Evolutionary conservation across 2,329 filamentous ascomycete genomes (phyloP).

Genomic region (Trichoderma asperellum): DNA sequence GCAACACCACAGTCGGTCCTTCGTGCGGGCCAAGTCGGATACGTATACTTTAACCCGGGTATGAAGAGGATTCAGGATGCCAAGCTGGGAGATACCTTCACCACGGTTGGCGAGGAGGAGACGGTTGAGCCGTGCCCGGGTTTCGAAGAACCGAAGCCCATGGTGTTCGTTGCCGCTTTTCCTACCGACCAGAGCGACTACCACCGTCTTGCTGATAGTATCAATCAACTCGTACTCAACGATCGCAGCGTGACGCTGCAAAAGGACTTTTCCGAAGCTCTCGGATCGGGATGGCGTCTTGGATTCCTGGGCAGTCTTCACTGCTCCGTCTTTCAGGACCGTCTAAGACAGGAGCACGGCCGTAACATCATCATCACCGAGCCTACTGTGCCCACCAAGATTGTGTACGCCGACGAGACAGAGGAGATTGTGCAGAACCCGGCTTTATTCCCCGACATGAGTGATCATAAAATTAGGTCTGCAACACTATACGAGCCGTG

Average conservation of each 20-base stretch:
- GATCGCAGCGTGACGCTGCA: constrained; percentile 92
- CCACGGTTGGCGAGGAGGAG: constrained; percentile 75
- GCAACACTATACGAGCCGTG: constrained; percentile 57
- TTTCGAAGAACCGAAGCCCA: constrained; percentile 96
- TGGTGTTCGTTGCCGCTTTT: constrained; percentile 98
- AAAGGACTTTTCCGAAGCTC: constrained; percentile 91
- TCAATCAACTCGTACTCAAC: constrained; percentile 90
- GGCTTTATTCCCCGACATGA: constrained; percentile 77
- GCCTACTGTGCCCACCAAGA: constrained; percentile 89
- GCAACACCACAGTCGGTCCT: constrained; percentile 80
- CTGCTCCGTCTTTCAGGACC: constrained; percentile 98
- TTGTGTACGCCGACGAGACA: constrained; percentile 76
- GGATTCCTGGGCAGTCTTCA: constrained; percentile 96
- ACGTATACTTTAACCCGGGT: constrained; percentile 95
- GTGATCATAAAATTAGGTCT: constrained; percentile 51
- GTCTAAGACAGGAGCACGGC: constrained; percentile 90
- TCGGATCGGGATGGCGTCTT: constrained; percentile 91
- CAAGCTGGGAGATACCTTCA: constrained; percentile 95
- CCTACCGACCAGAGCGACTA: constrained; percentile 91
- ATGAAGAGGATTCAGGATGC: constrained; percentile 98
- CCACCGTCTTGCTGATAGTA: constrained; percentile 86
- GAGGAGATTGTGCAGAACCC: constrained; percentile 84
- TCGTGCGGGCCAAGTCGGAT: constrained; percentile 91
- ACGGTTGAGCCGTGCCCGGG: constrained; percentile 81
- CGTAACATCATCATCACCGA: constrained; percentile 96